Evolutionary conservation across 352 stramenopile species (phyloP).

Genomic region (Phytopythium chamaehyphon): DNA sequence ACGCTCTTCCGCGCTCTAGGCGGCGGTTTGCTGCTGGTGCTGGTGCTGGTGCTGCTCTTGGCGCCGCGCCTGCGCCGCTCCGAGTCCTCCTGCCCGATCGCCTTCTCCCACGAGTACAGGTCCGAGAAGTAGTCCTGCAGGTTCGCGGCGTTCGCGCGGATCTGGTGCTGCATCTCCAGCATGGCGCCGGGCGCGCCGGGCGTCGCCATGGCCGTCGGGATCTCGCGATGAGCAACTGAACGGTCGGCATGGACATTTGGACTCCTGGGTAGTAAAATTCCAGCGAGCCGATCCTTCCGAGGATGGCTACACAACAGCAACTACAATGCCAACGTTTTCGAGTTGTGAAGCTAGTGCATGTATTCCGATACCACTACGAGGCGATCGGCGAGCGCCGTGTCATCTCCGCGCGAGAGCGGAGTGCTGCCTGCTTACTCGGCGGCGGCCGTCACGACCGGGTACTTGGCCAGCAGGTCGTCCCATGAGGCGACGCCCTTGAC

Average conservation of each 20-base stretch:
- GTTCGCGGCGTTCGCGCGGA: constrained; percentile 71
- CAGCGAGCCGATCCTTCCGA: too few species aligned
- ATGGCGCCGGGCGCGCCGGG: constrained; percentile 12
- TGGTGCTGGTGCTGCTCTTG: background rate
- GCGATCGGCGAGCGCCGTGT: too few species aligned
- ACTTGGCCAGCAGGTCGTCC: constrained; percentile 75
- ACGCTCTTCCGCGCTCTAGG: constrained; percentile 12
- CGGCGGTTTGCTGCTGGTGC: constrained; percentile 6
- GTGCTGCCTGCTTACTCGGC: constrained; percentile 10
- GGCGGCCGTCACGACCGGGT: constrained; percentile 69
- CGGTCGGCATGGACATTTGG: too few species aligned
- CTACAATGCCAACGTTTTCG: too few species aligned
- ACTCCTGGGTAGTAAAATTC: too few species aligned
- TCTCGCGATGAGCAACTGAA: background rate
- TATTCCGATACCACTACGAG: too few species aligned
- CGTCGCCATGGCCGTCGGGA: background rate
- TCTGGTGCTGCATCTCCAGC: constrained; percentile 78
- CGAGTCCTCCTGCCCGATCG: constrained; percentile 49
- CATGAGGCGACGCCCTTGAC: constrained; percentile 84
- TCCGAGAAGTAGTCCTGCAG: constrained; percentile 77
- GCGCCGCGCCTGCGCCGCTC: background rate
- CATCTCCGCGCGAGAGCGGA: too few species aligned
- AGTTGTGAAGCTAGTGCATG: too few species aligned
- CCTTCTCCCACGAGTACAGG: constrained; percentile 78
- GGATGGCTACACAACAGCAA: too few species aligned